phyloP scores from a whole-genome alignment of 805 yeast genomes.

The Candida xyloterini region DNA sequence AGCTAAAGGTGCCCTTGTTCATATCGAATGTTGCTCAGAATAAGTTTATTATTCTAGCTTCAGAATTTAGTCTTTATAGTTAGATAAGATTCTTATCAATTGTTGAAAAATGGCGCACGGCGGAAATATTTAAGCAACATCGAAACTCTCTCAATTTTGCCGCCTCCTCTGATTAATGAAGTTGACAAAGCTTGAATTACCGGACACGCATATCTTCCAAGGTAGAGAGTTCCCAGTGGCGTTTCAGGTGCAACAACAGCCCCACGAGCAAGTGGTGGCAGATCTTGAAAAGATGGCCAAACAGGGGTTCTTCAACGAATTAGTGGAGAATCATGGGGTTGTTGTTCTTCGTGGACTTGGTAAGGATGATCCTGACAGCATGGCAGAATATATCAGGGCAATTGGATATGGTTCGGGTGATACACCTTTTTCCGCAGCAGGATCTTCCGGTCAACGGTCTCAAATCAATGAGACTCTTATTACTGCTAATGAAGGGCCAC shows the following conservation, averaged over 20 bases:
- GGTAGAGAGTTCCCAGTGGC: neutral
- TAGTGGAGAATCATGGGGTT: slow-evolving; percentile 28
- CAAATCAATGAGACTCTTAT: slow-evolving; percentile 22
- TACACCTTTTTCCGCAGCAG: slow-evolving; percentile 28
- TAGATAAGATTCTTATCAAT: no score
- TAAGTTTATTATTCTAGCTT: neutral
- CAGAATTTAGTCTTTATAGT: no score
- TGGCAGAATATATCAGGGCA: slow-evolving; percentile 21
- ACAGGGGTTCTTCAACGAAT: slow-evolving; percentile 23
- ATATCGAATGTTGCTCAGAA: slow-evolving; percentile 3
- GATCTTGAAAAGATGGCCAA: slow-evolving; percentile 18
- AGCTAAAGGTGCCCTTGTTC: slow-evolving; percentile 7
- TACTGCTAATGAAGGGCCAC: slow-evolving; percentile 36
- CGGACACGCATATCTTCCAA: neutral
- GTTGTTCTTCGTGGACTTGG: slow-evolving; percentile 27
- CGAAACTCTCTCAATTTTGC: no score
- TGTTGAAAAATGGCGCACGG: neutral
- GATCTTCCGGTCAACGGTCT: slow-evolving; percentile 28
- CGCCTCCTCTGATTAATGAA: neutral
- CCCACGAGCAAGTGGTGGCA: neutral
- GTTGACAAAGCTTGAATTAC: neutral
- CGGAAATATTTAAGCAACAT: no score
- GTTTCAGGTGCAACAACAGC: neutral
- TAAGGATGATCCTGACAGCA: slow-evolving; percentile 20
- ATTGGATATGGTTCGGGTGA: slow-evolving; percentile 23